Evolutionary conservation across 2,329 filamentous ascomycete species (phyloP), one percentile per base, ranked within the genome.

Genomic region (Dactylonectria estremocensis): DNA sequence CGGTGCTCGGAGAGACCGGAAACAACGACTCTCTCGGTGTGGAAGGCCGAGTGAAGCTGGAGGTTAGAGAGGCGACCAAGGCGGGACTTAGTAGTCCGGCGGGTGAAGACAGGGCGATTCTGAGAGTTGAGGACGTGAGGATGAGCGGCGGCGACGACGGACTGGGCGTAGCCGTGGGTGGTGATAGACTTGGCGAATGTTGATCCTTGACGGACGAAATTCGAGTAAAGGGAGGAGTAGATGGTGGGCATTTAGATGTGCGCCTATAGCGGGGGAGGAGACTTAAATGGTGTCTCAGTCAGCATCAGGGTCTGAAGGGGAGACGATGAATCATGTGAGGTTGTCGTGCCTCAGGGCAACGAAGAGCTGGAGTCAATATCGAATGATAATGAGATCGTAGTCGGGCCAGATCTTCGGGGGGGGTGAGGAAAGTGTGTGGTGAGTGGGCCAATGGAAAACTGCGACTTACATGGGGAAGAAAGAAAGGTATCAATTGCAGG

Each of bases 151-250:
- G 96, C 96, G 84, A 99, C 95, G 84, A 98, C 92, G 71, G 95
- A 97, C 83, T 98, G 95, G 77, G 95, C 95, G 89, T 98, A 98
- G 84, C 95, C 95, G 90, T 98, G 94, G 81, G 94, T 95, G 82
- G 94, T 95, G 83, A 98, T 93, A 79, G 95, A 95, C 87, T 98
- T 98, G 80, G 94, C 92, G 79, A 83, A 82, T 78, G 82, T 79
- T 85, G 98, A 93, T 92, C 94, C 95, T 89, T 95, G 93, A 88
- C 96, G 95, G 90, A 97, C 94, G 88, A 98, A 93, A 87, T 89
- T 91, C 85, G 90, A 87, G 83, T 90, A 91, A 73, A 92, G 84
- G 79, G 88, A 89, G 71, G 89, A 91, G 82, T 91, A 91, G 79
- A 91, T 90, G 81, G 88, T 86, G 84, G 90, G 90, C 95, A 98